Base-by-base conservation (phyloP, 257 asterid species). In the Fraxinus quadrangulata region DNA sequence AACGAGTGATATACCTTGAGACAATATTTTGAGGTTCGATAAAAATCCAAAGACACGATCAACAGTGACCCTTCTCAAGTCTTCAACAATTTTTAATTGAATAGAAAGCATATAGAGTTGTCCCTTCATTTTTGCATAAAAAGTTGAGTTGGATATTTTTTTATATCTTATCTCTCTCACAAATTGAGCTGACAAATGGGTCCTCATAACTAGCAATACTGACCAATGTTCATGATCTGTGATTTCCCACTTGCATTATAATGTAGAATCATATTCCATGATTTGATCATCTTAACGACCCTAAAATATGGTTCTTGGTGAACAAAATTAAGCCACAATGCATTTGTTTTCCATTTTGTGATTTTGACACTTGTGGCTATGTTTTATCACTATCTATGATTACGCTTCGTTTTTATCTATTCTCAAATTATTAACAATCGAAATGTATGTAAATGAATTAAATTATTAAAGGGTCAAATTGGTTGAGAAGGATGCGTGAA, bases 341-440 rank as follows among this genome's bases (percentile, higher is more conserved):
- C 59, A 47, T 47, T 47, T 47, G 21, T 21, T 59, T 59, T 59
- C 67, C 23, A 59, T 59, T 59, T 21, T 59, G 31, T 59, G 67
- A 59, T 59, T 59, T 23, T 59, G 31, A 59, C 30, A 59, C 67
- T 59, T 59, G 67, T 59, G 67, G 67, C 30, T 59, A 59, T 59
- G 67, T 59, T 21, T 59, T 23, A 6, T 59, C 28, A 59, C 67
- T n/a, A 9, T 23, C n/a, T 19, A 0, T 13, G 2, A 21, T 12
- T 21, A 59, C 31, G 23, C 67, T 1, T 21, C 7, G n/a, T 16
- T 47, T 47, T 16, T 47, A 1, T 59, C 28, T 59, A 11, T 7
- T 59, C 7, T 21, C 1, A 59, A 5, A 5, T 2, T 8, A 19
- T 56, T 56, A 5, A n/a, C 21, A 10, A 56, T 19, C 26, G 0